Base-by-base conservation (phyloP, 768 basidiomycete species). In the Hypholoma sublateritium region DNA sequence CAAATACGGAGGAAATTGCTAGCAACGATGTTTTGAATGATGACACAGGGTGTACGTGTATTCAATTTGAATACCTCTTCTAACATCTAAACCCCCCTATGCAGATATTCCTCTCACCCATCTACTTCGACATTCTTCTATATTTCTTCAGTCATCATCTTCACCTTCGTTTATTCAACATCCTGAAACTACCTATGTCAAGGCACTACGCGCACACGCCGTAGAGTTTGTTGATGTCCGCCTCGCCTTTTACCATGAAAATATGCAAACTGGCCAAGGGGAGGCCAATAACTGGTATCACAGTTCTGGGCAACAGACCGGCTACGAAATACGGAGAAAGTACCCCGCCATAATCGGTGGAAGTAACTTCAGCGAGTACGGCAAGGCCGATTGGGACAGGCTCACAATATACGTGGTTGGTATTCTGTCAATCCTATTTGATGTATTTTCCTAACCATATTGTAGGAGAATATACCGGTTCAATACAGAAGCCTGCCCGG, bases 391-490 rank as follows among this genome's bases (percentile, higher is more conserved):
- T 12, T 93, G 91, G 91, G 81, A 88, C 8, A 66, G 76, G 1
- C 62, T 80, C 53, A 89, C 87, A 0, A 60, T 88, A 9, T 94
- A 93, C 63, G 67, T 91, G 61, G 91, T 93, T 59, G 53, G 83
- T 74, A 25, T 49, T 14, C 21, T 32, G 22, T 21, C 43, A 39
- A n/a, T 16, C 42, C 14, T 2, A 34, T 24, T 41, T 42, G n/a
- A 12, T 24, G 12, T 16, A 53, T 44, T 19, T 44, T 48, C 50
- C 50, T 44, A 25, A 37, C 32, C 14, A 55, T 22, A 56, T 53
- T 37, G 28, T 37, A 93, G 91, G 91, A 94, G 72, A 85, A 84
- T 57, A 80, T 91, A 14, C 90, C 91, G 0, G 61, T 69, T 0
- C 70, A 77, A 32, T 76, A 80, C 62, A 81, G 86, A 46, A 80